Percentiles rank a stretch among this genome's conserved stretches.
phyloP scores from a whole-genome alignment of 2,329 filamentous ascomycete genomes.

The Colletotrichum magnum region DNA sequence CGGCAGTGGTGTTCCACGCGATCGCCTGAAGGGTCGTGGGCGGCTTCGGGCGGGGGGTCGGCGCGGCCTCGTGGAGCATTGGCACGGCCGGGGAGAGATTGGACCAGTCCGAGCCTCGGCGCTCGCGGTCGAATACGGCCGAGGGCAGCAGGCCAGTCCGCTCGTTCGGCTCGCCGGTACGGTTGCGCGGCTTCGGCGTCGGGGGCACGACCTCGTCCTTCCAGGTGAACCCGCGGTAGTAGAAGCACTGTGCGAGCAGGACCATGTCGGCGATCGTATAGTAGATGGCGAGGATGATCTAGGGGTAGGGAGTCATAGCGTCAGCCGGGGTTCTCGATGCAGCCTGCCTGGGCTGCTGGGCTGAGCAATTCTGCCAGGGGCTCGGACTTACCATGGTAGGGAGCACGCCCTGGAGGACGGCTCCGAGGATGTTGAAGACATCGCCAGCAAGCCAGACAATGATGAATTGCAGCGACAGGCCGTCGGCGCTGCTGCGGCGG shows the following conservation, averaged over 20 bases:
- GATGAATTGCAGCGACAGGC: conserved; percentile 91
- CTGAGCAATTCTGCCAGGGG: neutral
- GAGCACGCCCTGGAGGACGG: conserved; percentile 89
- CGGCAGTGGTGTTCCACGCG: conserved; percentile 80
- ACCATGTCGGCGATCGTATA: conserved; percentile 95
- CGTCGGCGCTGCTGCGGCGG: conserved; percentile 85
- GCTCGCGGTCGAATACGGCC: conserved; percentile 53
- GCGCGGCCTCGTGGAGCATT: conserved; percentile 67
- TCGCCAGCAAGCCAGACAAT: conserved; percentile 94
- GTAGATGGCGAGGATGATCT: conserved; percentile 92
- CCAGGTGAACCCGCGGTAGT: conserved; percentile 89
- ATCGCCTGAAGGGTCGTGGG: conserved; percentile 70
- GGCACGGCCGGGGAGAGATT: conserved; percentile 87
- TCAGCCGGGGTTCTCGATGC: conserved; percentile 34
- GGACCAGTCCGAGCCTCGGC: conserved; percentile 69
- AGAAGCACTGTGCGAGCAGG: conserved; percentile 90
- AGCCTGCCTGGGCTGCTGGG: conserved; percentile 18
- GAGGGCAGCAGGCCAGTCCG: conserved; percentile 63
- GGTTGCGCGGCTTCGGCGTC: conserved; percentile 55
- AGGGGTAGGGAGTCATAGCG: conserved; percentile 23
- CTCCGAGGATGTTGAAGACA: conserved; percentile 97
- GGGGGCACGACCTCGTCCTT: conserved; percentile 65
- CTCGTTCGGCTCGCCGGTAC: conserved; percentile 62
- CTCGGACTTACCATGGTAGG: conserved; percentile 82
- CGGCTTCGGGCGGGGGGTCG: conserved; percentile 59